Conservation (phyloP, 1,284 basidiomycete genomes). For the Dichomitus squalens region DNA sequence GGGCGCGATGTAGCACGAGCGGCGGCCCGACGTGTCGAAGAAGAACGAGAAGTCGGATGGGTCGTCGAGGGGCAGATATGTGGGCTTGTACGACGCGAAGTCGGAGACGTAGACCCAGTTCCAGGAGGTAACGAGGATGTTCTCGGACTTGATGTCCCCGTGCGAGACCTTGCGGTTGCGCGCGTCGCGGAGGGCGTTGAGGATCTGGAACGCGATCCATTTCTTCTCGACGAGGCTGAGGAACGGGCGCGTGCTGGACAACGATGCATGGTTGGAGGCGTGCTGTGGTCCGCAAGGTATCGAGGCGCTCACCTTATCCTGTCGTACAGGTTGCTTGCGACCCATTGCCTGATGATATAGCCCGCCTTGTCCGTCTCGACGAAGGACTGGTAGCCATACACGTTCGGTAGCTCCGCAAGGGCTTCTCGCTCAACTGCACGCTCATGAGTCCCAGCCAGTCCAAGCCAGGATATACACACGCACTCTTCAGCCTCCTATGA, state of each 20-base stretch:
- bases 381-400: slow-evolving; percentile 89
- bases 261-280: neutral
- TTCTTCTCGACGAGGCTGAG: slow-evolving; percentile 92
- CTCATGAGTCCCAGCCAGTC: slow-evolving; percentile 1
- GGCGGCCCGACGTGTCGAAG: slow-evolving; percentile 92
- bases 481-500: slow-evolving; percentile 66
- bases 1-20: slow-evolving; percentile 96
- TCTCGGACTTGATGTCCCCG: slow-evolving; percentile 98
- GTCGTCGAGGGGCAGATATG: slow-evolving; percentile 93
- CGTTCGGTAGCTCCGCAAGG: slow-evolving; percentile 83
- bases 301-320: slow-evolving; percentile 80
- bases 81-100: slow-evolving; percentile 97
- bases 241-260: slow-evolving; percentile 89
- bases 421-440: slow-evolving; percentile 82
- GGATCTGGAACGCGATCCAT: slow-evolving; percentile 96
- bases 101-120: slow-evolving; percentile 96
- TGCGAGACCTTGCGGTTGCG: slow-evolving; percentile 86
- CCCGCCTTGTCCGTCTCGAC: slow-evolving; percentile 97
- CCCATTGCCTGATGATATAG: slow-evolving; percentile 94
- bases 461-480: slow-evolving; percentile 21
- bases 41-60: slow-evolving; percentile 98
- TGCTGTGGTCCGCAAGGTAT: neutral
- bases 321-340: slow-evolving; percentile 95
- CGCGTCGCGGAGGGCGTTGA: slow-evolving; percentile 84
- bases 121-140: slow-evolving; percentile 95